These are phyloP conservation scores for Epithemia pelagica DNA, from an alignment of 108 stramenopile genomes.

Conservation along the genomic window DNA sequence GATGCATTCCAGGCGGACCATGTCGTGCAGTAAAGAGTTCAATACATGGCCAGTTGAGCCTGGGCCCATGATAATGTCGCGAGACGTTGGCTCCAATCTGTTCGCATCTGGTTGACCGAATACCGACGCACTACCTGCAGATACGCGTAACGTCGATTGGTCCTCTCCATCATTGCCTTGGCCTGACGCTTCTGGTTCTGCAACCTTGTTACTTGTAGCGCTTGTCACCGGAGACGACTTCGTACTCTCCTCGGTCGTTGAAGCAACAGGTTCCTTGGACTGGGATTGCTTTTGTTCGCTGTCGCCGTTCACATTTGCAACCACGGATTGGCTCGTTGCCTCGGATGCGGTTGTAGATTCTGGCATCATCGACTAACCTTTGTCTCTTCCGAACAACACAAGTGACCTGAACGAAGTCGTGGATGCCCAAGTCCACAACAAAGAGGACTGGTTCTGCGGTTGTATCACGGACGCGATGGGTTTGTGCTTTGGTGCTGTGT, in stretches of 20 bases:
- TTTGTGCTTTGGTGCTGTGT: too few species aligned
- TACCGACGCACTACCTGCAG: too few species aligned
- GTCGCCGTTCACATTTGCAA: neutral
- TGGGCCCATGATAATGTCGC: conserved; percentile 22
- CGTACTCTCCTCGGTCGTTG: too few species aligned
- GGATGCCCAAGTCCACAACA: conserved; percentile 1
- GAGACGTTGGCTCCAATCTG: conserved; percentile 11
- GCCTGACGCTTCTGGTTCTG: too few species aligned
- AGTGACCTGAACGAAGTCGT: conserved; percentile 1
- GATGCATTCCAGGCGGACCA: conserved; percentile 25
- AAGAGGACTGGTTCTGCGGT: neutral
- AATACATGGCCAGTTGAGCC: conserved; percentile 15
- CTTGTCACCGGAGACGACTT: too few species aligned
- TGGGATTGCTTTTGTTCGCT: too few species aligned
- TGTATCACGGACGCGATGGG: neutral
- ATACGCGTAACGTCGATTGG: too few species aligned
- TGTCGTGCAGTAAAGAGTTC: conserved; percentile 23
- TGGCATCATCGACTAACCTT: neutral
- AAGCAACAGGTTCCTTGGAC: too few species aligned
- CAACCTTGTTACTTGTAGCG: too few species aligned
- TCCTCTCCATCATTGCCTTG: too few species aligned
- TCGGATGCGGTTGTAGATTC: neutral
- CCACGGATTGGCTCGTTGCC: neutral
- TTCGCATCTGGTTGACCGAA: too few species aligned
- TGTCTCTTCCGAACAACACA: too few species aligned